Conservation (phyloP, 306 rosid species). For the Dryas drummondii region DNA sequence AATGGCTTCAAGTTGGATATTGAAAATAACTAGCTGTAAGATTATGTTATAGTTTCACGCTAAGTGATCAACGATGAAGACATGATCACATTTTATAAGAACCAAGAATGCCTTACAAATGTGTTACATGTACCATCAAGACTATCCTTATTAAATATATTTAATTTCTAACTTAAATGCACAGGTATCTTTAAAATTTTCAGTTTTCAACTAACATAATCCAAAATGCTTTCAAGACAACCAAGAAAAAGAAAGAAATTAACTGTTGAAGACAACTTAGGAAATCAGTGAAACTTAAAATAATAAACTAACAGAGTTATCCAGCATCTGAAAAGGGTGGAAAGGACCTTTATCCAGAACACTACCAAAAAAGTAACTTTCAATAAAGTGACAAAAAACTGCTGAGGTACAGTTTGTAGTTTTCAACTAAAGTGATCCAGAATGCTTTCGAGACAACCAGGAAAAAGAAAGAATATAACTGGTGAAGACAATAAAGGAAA, state of each 20-base stretch:
- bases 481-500: neutral
- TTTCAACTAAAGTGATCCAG: neutral
- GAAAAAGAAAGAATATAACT: neutral
- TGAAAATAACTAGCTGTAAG: neutral
- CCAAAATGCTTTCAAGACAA: neutral
- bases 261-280: neutral
- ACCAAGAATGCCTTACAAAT: neutral
- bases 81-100: neutral
- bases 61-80: neutral
- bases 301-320: neutral
- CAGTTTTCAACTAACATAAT: neutral
- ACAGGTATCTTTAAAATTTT: neutral
- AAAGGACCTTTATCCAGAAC: neutral
- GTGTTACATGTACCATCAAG: neutral
- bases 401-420: neutral
- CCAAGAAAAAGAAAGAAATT: neutral
- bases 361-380: conserved; percentile 13
- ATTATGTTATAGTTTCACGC: neutral
- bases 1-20: neutral
- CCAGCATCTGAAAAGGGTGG: neutral
- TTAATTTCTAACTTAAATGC: neutral
- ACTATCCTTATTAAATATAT: no score
- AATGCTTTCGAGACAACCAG: neutral
- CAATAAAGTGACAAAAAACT: neutral
- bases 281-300: neutral